Base-by-base conservation (phyloP, 345 rosid species). In the Pugionium dolabratum region DNA sequence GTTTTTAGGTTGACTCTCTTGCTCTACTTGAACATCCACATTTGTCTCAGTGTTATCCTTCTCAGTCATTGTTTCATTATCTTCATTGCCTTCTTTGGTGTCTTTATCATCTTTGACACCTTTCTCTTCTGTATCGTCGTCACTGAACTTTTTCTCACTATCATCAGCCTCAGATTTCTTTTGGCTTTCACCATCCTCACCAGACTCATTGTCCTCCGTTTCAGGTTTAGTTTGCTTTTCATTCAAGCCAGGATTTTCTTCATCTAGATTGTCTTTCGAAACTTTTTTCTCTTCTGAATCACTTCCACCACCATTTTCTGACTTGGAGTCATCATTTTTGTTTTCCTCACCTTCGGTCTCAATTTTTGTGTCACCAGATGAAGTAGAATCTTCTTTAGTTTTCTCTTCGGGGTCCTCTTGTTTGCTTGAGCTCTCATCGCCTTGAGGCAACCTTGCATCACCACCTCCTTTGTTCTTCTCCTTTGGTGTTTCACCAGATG, bases 381-480 rank as follows among this genome's bases (percentile, higher is more conserved):
- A 62, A 72, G 83, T 79, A 50, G 63, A 47, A 60, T 74, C 84
- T 52, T 79, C 86, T 64, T 59, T 36, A 1, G 71, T 9, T 30
- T 75, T 82, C 57, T 64, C 75, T 49, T 79, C 70, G 1, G 71
- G 7, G 26, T 75, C 80, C 56, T 64, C 75, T 48, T 79, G 67
- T 64, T 67, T 80, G 72, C 75, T 81, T 58, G 74, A 78, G 58
- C 79, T 85, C 37, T 76, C 79, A 43, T 56, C 76, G 46, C 76
- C 89, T 72, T 74, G 66, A 40, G 66, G 48, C 37, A 54, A 54
- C 40, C 42, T 67, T 28, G 50, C 67, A 47, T 69, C 73, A 46
- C 59, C 64, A 59, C 74, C 93, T 53, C 85, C 90, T 76, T 85
- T 86, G 0, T 79, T 86, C 2, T 79, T 88, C 72, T 83, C 93